Base-by-base conservation (phyloP, 2,329 filamentous ascomycete species). In the Escovopsis sp. region DNA sequence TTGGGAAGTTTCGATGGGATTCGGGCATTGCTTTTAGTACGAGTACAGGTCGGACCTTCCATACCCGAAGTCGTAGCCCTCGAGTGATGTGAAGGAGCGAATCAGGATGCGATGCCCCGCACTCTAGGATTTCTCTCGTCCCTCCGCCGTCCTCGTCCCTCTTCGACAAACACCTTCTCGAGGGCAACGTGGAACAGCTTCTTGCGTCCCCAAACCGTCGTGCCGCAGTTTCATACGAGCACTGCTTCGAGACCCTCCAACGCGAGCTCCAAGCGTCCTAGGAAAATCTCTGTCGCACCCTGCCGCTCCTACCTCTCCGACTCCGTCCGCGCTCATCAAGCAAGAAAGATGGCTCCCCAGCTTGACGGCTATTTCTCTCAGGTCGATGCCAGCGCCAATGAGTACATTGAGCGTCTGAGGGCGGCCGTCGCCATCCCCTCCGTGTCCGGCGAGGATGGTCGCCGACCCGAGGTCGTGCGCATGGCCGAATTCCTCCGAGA, bases 401-500 rank as follows among this genome's bases (percentile, higher is more conserved):
- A 77, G 59, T 95, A 94, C 67, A 93, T 94, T 63, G 82, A 93
- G 55, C 82, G 89, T 53, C 77, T 98, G 47, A 76, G 85, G 58
- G 79, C 88, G 64, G 91, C 91, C 43, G 91, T 98, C 46, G 89
- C 88, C 41, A 98, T 98, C 55, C 91, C 91, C 18, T 98, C 91
- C 49, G 75, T 98, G 60, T 96, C 89, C 32, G 85, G 89, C 39
- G 88, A 95, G 49, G 86, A 91, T 58, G 81, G 82, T 53, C 81
- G 85, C 57, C 80, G 91, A 46, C 80, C 80, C 43, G 88, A 98
- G 72, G 91, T 98, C 48, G 78, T 98, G 57, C 85, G 82, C 69
- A 98, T 98, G 91, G 91, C 85, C 54, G 73, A 94, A 56, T 98
- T 82, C 62, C 82, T 98, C 49, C 85, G 80, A 49, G 69, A 72